Base-by-base conservation (phyloP, 2,329 filamentous ascomycete genomes). In the Paraphoma sp. region DNA sequence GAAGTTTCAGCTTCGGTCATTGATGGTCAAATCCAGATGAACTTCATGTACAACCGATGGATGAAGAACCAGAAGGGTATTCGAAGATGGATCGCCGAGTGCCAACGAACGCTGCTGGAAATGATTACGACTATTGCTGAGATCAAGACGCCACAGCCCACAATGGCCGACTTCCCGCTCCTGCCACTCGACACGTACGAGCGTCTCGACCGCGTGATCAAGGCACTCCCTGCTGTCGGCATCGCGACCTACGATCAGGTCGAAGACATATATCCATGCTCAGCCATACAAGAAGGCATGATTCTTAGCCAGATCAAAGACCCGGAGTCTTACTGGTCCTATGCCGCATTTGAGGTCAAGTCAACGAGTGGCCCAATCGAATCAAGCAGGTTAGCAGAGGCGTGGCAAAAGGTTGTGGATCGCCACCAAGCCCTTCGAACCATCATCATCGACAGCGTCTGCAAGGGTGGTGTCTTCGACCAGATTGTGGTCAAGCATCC, bases 401-500 rank as follows among this genome's bases (percentile, higher is more conserved):
- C 72, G 1, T 76, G 73, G 73, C 63, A 66, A 41, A 66, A 62
- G 51, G 71, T 76, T 4, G 72, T 75, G 8, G 56, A 69, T 41
- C 66, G 71, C 1, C 73, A 76, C 51, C 66, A 71, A 28, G 68
- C 71, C 40, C 57, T 76, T 28, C 67, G 73, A 12, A 74, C 73
- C 11, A 53, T 73, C 6, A 74, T 76, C 45, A 59, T 75, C 7
- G 69, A 75, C 45, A 74, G 70, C 52, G 70, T 74, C 14, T 73
- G 69, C 54, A 68, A 70, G 49, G 73, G 72, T 23, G 73, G 70
- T 12, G 70, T 74, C 3, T 75, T 76, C 43, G 72, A 75, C 45
- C 73, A 76, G 53, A 62, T 76, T 28, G 72, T 75, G 3, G 16
- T 76, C 36, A 72, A 64, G 49, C 50, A 60, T 11, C 61, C 64